Conservation (phyloP, 73 alveolate species). For the Paramecium sonneborni region DNA sequence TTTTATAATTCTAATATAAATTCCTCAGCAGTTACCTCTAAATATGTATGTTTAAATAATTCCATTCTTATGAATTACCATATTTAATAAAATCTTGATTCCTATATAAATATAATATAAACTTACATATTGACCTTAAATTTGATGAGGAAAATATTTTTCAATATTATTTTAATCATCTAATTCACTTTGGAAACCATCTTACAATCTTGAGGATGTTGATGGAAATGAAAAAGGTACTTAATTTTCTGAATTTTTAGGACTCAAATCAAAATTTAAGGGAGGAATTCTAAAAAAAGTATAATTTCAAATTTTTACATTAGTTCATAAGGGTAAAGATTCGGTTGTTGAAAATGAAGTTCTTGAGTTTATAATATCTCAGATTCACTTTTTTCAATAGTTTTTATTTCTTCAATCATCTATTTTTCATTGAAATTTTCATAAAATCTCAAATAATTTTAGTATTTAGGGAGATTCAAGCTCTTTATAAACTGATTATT, state of each 20-base stretch:
- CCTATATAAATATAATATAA: neutral
- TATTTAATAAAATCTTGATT: neutral
- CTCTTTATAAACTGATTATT: neutral
- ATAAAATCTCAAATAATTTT: neutral
- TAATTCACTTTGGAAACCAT: too few species aligned
- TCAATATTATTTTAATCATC: neutral
- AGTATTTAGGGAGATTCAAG: neutral
- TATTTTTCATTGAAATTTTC: neutral
- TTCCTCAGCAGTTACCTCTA: neutral
- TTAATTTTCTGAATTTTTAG: too few species aligned
- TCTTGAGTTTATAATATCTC: neutral
- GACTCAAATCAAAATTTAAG: too few species aligned
- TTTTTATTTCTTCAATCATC: neutral
- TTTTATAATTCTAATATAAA: neutral
- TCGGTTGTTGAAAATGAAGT: neutral
- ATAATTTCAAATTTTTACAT: neutral
- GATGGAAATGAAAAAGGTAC: too few species aligned
- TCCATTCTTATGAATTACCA: neutral
- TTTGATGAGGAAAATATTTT: neutral
- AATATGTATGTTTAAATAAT: neutral
- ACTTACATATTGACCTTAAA: neutral
- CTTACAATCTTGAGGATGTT: too few species aligned
- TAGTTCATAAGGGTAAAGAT: neutral
- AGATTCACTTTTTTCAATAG: neutral
- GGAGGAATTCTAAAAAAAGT: too few species aligned